Percentiles rank a stretch among this genome's conserved stretches.
These are phyloP conservation scores for Licmophora abbreviata DNA, from an alignment of 108 stramenopile species.

Conservation along the genomic window DNA sequence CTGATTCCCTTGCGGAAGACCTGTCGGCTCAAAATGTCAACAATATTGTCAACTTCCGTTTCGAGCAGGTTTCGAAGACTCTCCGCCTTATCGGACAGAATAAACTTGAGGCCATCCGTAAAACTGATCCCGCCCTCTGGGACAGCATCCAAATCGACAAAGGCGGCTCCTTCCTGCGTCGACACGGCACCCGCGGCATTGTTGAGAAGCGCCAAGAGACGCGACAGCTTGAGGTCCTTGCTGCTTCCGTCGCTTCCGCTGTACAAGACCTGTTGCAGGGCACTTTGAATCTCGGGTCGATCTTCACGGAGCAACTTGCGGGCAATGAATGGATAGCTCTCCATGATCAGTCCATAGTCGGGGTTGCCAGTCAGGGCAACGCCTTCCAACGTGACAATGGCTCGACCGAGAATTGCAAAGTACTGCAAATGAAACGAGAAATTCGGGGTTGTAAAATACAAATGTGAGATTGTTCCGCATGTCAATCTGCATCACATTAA, in stretches of 20 bases:
- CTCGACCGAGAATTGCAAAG: conserved; percentile 74
- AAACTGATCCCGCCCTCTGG: conserved; percentile 71
- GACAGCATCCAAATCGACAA: conserved; percentile 81
- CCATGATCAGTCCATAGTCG: conserved; percentile 86
- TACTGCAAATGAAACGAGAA: conserved; percentile 13
- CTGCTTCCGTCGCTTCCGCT: conserved; percentile 32
- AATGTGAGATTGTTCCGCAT: no score
- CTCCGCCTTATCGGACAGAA: conserved; percentile 63
- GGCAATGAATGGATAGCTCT: conserved; percentile 84
- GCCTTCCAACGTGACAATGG: conserved; percentile 88
- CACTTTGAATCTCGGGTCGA: conserved; percentile 68
- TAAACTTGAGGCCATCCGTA: conserved; percentile 54
- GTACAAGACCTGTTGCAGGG: conserved; percentile 81
- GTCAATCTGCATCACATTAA: no score
- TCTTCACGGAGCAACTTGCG: conserved; percentile 74
- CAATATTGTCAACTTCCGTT: conserved; percentile 65
- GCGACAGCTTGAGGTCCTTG: conserved; percentile 51
- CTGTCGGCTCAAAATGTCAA: conserved; percentile 73
- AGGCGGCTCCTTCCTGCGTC: conserved; percentile 64
- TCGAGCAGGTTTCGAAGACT: conserved; percentile 67
- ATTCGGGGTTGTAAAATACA: background rate
- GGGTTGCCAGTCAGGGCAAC: conserved; percentile 77
- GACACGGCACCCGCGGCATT: conserved; percentile 69
- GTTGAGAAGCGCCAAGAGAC: conserved; percentile 72
- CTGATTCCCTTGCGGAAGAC: conserved; percentile 56